A percentile compares a stretch with the other conserved stretches of the same genome.
Evolutionary conservation across 2,329 filamentous ascomycete genomes (phyloP).

Genomic region (Ambrosiella cleistominuta): DNA sequence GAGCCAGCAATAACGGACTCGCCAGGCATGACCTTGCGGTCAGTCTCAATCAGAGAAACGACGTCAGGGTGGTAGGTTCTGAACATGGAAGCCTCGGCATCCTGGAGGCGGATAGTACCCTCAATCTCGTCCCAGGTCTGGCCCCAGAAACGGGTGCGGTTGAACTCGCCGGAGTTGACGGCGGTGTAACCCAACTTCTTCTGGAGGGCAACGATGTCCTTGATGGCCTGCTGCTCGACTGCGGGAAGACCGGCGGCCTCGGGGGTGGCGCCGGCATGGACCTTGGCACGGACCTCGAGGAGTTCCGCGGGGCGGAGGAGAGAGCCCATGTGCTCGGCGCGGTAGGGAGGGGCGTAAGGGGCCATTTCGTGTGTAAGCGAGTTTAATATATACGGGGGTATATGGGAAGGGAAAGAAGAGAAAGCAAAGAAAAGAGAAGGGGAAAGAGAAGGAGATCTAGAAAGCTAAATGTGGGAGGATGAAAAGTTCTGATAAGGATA

Average conservation of each 20-base stretch:
- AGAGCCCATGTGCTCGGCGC: constrained; percentile 60
- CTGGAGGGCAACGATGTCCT: constrained; percentile 51
- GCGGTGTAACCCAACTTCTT: constrained; percentile 47
- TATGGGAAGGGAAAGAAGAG: neutral
- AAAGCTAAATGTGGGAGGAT: neutral
- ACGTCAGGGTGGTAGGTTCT: constrained; percentile 38
- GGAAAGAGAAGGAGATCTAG: neutral
- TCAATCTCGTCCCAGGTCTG: constrained; percentile 37
- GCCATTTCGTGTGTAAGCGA: constrained; percentile 4
- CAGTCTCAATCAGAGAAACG: constrained; percentile 34
- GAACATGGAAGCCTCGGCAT: constrained; percentile 34
- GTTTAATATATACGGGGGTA: neutral
- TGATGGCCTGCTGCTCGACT: constrained; percentile 48
- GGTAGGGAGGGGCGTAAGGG: constrained; percentile 35
- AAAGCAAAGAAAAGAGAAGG: neutral
- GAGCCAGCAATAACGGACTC: constrained; percentile 34
- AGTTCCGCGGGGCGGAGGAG: constrained; percentile 45
- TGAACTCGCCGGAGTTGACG: constrained; percentile 56
- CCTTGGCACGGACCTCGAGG: constrained; percentile 19
- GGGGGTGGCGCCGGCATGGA: constrained; percentile 24
- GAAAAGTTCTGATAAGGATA: neutral
- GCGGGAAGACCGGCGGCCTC: constrained; percentile 38
- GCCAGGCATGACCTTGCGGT: constrained; percentile 36
- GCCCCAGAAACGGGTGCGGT: constrained; percentile 34
- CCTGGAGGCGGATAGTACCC: constrained; percentile 30